Evolutionary conservation across 495 filamentous ascomycete species (phyloP).

Genomic region (Venustampulla echinocandica): DNA sequence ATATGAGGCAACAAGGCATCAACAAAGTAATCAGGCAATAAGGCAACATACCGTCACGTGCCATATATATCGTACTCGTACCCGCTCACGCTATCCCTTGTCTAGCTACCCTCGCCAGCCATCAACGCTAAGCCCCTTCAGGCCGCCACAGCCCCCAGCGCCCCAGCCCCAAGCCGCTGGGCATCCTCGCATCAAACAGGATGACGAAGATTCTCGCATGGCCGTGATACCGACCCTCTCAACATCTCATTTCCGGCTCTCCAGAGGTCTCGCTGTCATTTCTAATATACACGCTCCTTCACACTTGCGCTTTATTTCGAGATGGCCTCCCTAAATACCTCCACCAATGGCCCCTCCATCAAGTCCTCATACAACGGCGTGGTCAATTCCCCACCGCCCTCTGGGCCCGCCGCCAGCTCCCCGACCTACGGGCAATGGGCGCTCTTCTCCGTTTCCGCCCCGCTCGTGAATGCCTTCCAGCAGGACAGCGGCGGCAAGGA

Average conservation of each 20-base stretch:
- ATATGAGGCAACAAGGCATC: no score
- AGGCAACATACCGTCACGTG: no score
- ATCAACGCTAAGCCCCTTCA: background rate
- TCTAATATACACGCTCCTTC: conserved; percentile 2
- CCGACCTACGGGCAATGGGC: conserved; percentile 81
- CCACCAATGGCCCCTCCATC: conserved; percentile 83
- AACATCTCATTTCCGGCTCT: no score
- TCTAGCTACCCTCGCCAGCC: background rate
- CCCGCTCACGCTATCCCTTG: no score
- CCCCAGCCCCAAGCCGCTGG: background rate
- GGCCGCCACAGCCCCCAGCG: background rate
- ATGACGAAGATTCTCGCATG: conserved; percentile 8
- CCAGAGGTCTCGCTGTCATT: no score
- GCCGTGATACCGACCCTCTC: background rate
- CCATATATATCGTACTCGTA: no score
- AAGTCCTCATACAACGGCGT: conserved; percentile 86
- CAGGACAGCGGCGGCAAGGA: conserved; percentile 72
- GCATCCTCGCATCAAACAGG: background rate
- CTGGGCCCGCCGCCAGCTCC: conserved; percentile 53
- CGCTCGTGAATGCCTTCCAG: conserved; percentile 85
- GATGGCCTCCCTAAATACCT: conserved; percentile 92
- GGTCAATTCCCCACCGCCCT: conserved; percentile 59
- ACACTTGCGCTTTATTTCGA: conserved; percentile 6
- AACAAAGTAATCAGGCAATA: no score
- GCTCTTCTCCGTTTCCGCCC: conserved; percentile 82